Conservation (phyloP, 2,329 filamentous ascomycete genomes). For the Colletotrichum sp. region DNA sequence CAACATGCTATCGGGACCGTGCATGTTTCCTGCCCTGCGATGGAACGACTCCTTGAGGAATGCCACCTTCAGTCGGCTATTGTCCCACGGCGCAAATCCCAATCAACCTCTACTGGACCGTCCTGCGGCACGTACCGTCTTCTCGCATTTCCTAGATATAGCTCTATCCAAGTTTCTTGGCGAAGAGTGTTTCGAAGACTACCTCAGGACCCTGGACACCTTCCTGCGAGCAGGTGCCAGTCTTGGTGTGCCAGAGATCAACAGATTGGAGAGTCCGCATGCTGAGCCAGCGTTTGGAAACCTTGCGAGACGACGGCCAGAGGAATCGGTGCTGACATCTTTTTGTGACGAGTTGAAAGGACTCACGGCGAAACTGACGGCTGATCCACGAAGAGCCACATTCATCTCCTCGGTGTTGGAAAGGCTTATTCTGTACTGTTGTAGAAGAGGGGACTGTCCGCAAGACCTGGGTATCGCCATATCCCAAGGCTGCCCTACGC, state of each 20-base stretch:
- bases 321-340: not conserved
- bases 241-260: not conserved
- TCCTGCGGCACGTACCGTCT: not conserved
- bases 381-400: rapidly evolving
- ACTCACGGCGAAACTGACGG: rapidly evolving
- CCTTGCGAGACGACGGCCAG: not conserved
- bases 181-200: not conserved
- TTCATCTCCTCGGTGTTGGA: not conserved
- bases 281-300: not conserved
- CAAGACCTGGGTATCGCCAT: too few species aligned
- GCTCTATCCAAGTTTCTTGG: not conserved
- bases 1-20: not conserved
- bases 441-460: too few species aligned
- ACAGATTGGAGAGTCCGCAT: not conserved
- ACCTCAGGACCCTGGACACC: not conserved
- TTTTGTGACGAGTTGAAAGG: not conserved
- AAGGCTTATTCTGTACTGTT: not conserved
- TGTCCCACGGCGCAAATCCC: not conserved
- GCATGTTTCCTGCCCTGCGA: not conserved
- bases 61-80: not conserved
- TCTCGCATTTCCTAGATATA: not conserved
- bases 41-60: not conserved
- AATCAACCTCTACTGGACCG: not conserved
- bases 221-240: not conserved
- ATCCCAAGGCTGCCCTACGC: not conserved